Conservation (phyloP, 129 eudicot species). For the Centella asiatica region DNA sequence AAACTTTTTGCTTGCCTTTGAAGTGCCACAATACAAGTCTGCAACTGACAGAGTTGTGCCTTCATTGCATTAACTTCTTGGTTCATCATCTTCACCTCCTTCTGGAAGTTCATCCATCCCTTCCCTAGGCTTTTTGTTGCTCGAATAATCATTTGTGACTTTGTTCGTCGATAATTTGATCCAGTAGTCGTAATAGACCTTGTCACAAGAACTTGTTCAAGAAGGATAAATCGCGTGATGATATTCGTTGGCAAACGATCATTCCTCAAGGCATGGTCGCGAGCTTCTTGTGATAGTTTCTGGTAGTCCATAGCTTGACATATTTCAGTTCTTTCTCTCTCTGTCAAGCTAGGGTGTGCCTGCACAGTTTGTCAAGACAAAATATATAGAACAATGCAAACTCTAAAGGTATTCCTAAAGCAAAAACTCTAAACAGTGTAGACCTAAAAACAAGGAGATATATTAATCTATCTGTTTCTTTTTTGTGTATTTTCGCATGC, state of each 20-base stretch:
- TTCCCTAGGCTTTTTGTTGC: constrained; percentile 3
- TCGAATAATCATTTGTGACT: constrained; percentile 17
- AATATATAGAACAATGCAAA: not conserved
- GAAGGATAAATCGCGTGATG: constrained; percentile 15
- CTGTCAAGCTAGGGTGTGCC: constrained; percentile 26
- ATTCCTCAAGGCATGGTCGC: constrained; percentile 22
- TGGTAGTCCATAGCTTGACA: constrained; percentile 22
- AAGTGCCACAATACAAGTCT: constrained; percentile 10
- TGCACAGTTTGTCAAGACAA: constrained; percentile 1
- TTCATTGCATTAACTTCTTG: constrained; percentile 23
- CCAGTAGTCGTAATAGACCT: constrained; percentile 12
- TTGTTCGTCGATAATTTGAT: constrained; percentile 18
- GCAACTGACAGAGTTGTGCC: constrained; percentile 17
- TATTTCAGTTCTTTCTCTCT: constrained; percentile 21
- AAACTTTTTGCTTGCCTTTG: constrained; percentile 4
- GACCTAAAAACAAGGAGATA: no score
- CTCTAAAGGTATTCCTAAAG: not conserved
- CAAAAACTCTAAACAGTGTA: not conserved
- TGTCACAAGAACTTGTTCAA: constrained; percentile 20
- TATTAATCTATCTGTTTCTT: no score
- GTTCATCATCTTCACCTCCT: constrained; percentile 17
- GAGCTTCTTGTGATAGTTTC: constrained; percentile 29
- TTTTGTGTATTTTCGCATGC: no score
- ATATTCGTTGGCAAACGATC: constrained; percentile 22
- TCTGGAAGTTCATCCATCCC: constrained; percentile 4